A percentile compares a stretch with the other conserved stretches of the same genome.
These are phyloP conservation scores for Salvia rosmarinus DNA, from an alignment of 257 asterid genomes.

Conservation along the genomic window DNA sequence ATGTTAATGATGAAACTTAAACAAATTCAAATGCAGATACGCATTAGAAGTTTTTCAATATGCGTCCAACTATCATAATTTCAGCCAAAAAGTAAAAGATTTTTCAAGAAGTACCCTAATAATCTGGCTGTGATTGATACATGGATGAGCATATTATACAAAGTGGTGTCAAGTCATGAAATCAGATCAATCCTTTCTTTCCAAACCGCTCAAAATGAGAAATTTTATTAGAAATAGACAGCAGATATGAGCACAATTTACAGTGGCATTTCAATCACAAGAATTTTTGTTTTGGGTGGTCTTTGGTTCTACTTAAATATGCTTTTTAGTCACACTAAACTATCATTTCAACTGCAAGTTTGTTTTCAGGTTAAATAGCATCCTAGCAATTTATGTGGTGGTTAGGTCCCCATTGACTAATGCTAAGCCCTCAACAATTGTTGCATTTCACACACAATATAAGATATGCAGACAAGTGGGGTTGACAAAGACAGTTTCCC, in stretches of 20 bases:
- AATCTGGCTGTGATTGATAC: constrained; percentile 11
- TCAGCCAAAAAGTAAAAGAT: background rate
- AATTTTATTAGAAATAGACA: constrained; percentile 15
- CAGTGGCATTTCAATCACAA: constrained; percentile 13
- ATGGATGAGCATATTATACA: constrained; percentile 11
- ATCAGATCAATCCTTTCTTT: constrained; percentile 30
- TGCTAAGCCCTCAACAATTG: background rate
- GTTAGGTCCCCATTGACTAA: constrained; percentile 25
- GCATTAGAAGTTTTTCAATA: background rate
- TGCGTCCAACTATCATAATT: background rate
- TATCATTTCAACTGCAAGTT: constrained; percentile 25
- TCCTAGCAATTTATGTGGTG: constrained; percentile 33
- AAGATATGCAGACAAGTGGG: constrained; percentile 6
- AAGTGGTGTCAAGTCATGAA: constrained; percentile 38
- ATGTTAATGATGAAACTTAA: background rate
- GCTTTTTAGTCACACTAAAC: constrained; percentile 24
- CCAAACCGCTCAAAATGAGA: constrained; percentile 26
- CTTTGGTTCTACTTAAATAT: constrained; percentile 15
- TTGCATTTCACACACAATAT: background rate
- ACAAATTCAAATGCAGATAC: background rate
- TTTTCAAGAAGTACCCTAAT: constrained; percentile 1
- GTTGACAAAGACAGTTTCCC: background rate
- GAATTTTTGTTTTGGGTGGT: constrained; percentile 1
- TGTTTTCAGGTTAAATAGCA: constrained; percentile 19
- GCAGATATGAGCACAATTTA: constrained; percentile 18